Evolutionary conservation across 306 rosid genomes (phyloP), one percentile per base, ranked within the genome.

Genomic region (Fragaria nilgerrensis): DNA sequence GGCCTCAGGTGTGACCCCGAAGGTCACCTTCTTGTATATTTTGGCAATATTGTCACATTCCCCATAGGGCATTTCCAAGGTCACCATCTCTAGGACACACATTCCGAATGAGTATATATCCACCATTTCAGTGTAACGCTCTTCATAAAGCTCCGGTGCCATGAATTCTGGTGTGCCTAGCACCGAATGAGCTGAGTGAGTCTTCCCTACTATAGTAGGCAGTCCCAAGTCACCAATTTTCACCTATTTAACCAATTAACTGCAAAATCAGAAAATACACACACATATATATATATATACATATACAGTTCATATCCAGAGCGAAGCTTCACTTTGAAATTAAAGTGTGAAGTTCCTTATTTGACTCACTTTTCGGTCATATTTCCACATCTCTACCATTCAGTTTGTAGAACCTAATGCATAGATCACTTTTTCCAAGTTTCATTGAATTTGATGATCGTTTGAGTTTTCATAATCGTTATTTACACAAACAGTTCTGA

Each of bases 171-270:
- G 32, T 29, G 32, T 29, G 32, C 32, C 32, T 29, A 95, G 86
- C 41, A 95, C 91, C 4, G 96, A 87, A 84, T 95, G 98, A 6
- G 98, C 96, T 32, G 81, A 85, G 52, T 92, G 97, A 59, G 74
- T 92, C 86, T 84, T 87, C 61, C 95, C 96, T 72, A 95, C 96
- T 49, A 85, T 87, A 37, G 96, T 93, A 1, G 97, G 97, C 85
- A 90, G 79, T 17, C 97, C 98, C 88, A 95, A 86, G 82, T 95
- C 98, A 29, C 98, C 98, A 85, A 95, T 92, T 84, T 95, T 95
- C 73, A 95, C 97, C 97, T 94, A 75, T 13, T 36, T 29, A 61
- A 39, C 65, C 65, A 59, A 59, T 59, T 58, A 22, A 23, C 34
- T 6, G 2, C 19, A 49, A 55, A 67, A 5, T 6, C 11, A 32